These are phyloP conservation scores for Nelumbo lutea DNA, from an alignment of 164 flowering plant genomes.

Conservation along the genomic window DNA sequence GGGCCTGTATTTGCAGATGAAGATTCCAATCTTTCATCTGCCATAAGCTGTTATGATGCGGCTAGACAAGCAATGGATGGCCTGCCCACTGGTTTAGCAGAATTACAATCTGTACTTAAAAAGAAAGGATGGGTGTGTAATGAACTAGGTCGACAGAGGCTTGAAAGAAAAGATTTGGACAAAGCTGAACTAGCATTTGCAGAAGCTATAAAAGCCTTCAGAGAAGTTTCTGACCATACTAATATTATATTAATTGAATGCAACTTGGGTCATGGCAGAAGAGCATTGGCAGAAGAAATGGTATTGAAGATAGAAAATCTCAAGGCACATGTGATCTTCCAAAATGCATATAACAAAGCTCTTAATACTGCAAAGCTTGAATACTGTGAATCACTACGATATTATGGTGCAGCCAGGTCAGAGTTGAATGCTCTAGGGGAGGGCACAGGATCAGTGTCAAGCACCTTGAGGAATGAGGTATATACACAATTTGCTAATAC, in stretches of 20 bases:
- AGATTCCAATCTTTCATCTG: constrained; percentile 51
- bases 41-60: constrained; percentile 70
- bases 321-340: constrained; percentile 35
- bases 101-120: constrained; percentile 53
- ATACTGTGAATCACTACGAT: constrained; percentile 64
- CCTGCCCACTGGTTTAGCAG: constrained; percentile 41
- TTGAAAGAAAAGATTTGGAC: constrained; percentile 51
- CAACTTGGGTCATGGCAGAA: constrained; percentile 90
- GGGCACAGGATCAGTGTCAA: constrained; percentile 29
- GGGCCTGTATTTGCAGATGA: constrained; percentile 43
- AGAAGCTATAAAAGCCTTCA: constrained; percentile 80
- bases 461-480: constrained; percentile 60
- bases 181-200: constrained; percentile 82
- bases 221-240: constrained; percentile 64
- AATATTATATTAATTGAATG: constrained; percentile 79
- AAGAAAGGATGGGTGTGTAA: constrained; percentile 97
- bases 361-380: constrained; percentile 68
- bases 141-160: constrained; percentile 78
- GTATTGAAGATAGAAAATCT: constrained; percentile 52
- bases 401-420: constrained; percentile 72
- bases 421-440: constrained; percentile 41
- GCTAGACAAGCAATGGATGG: constrained; percentile 57
- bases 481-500: constrained; percentile 85
- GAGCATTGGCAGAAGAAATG: constrained; percentile 87
- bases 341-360: constrained; percentile 48